These are phyloP conservation scores for Malus sieversii DNA, from an alignment of 306 rosid genomes.

Conservation along the genomic window DNA sequence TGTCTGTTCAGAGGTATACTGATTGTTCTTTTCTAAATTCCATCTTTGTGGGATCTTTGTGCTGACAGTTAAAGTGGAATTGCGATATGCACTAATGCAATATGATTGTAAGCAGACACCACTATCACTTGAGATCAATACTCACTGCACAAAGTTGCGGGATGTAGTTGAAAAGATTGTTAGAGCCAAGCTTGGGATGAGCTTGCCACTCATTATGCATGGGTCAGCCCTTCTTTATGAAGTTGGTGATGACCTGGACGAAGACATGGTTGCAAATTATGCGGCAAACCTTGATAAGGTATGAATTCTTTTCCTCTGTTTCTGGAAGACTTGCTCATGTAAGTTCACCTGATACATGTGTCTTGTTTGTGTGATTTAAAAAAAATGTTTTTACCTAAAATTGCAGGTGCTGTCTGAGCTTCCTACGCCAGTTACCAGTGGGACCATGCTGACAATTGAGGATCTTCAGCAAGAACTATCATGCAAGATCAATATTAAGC, in stretches of 20 bases:
- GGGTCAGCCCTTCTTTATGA: constrained; percentile 75
- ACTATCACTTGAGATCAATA: constrained; percentile 73
- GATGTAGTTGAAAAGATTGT: constrained; percentile 85
- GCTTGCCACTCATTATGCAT: constrained; percentile 73
- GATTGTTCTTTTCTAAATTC: background rate
- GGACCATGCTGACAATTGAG: constrained; percentile 69
- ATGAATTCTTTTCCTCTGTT: constrained; percentile 6
- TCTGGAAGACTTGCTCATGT: background rate
- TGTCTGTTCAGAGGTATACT: constrained; percentile 87
- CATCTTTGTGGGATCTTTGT: background rate
- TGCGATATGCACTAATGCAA: constrained; percentile 2
- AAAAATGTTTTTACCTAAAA: background rate
- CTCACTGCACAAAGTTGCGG: constrained; percentile 61
- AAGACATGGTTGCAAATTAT: constrained; percentile 62
- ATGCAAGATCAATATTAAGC: constrained; percentile 81
- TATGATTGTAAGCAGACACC: constrained; percentile 61
- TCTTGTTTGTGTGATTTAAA: background rate
- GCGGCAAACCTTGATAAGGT: constrained; percentile 91
- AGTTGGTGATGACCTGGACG: constrained; percentile 90
- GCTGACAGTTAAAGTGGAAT: background rate
- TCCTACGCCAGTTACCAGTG: constrained; percentile 73
- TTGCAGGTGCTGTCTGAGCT: constrained; percentile 77
- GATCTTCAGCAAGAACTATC: constrained; percentile 81
- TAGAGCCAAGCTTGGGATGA: constrained; percentile 88
- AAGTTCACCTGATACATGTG: too few species aligned